Evolutionary conservation across 2,329 filamentous ascomycete species (phyloP).

Genomic region (Whalleya microplaca): DNA sequence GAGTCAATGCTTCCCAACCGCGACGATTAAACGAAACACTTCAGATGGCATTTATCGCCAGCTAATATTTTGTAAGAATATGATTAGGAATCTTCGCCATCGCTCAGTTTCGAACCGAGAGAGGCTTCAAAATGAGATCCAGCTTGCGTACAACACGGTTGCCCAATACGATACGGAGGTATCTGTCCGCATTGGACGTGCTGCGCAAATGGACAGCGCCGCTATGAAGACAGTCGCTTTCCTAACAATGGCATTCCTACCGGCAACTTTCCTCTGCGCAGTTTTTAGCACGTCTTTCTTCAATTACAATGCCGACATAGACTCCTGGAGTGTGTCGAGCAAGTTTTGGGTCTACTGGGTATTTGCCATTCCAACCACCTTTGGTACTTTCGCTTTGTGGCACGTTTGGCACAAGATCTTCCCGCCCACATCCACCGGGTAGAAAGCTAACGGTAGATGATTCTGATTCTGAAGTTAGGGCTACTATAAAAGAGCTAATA

Average conservation of each 20-base stretch:
- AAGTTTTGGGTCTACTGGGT: conserved; percentile 40
- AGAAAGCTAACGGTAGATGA: no score
- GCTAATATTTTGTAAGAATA: conserved; percentile 39
- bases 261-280: conserved; percentile 53
- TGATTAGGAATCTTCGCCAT: conserved; percentile 40
- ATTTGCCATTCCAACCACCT: conserved; percentile 30
- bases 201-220: conserved; percentile 49
- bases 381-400: conserved; percentile 24
- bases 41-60: conserved; percentile 34
- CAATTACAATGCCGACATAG: conserved; percentile 31
- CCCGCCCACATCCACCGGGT: no score
- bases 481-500: no score
- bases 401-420: conserved; percentile 23
- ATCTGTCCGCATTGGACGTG: conserved; percentile 44
- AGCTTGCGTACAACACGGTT: conserved; percentile 52
- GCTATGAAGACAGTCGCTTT: conserved; percentile 57
- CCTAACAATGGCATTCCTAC: conserved; percentile 53
- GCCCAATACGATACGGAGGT: conserved; percentile 45
- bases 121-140: conserved; percentile 58
- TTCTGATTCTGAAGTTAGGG: no score
- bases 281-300: conserved; percentile 54
- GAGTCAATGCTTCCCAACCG: neutral
- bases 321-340: conserved; percentile 30
- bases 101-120: conserved; percentile 45
- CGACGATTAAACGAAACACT: neutral